phyloP scores from a whole-genome alignment of 805 yeast genomes.

The Saturnispora zaruensis region DNA sequence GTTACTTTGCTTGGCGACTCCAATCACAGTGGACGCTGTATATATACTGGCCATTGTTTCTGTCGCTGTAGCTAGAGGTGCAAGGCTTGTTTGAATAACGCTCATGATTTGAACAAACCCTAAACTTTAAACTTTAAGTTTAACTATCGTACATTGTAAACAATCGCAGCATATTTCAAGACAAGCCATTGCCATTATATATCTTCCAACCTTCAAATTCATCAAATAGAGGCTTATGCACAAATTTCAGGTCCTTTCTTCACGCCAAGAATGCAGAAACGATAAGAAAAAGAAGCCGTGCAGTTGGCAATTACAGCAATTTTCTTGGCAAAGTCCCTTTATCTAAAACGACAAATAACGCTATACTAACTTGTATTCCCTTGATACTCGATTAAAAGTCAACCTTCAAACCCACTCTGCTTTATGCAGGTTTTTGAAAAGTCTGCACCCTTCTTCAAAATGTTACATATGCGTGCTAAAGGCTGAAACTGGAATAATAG shows the following conservation, averaged over 20 bases:
- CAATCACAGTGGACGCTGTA: not conserved
- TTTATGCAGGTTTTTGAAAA: too few relatives aligned
- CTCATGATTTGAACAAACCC: not conserved
- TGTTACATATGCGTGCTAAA: too few relatives aligned
- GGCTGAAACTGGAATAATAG: too few relatives aligned
- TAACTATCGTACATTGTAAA: too few relatives aligned
- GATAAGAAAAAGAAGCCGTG: not conserved
- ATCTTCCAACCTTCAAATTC: not conserved
- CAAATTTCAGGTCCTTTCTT: not conserved
- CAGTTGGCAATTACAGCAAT: not conserved
- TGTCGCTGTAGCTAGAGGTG: not conserved
- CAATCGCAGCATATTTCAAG: too few relatives aligned
- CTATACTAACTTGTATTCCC: too few relatives aligned
- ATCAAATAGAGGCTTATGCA: not conserved
- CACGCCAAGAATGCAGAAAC: not conserved
- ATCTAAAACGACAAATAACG: too few relatives aligned
- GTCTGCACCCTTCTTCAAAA: too few relatives aligned
- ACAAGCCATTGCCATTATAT: not conserved
- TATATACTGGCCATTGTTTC: not conserved
- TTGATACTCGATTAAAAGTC: too few relatives aligned
- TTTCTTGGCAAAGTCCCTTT: not conserved
- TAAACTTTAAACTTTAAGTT: not conserved
- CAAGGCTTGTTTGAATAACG: not conserved
- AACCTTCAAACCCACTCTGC: too few relatives aligned
- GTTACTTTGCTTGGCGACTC: not conserved